Conservation (phyloP, 495 filamentous ascomycete genomes). For the Cetradonia linearis region DNA sequence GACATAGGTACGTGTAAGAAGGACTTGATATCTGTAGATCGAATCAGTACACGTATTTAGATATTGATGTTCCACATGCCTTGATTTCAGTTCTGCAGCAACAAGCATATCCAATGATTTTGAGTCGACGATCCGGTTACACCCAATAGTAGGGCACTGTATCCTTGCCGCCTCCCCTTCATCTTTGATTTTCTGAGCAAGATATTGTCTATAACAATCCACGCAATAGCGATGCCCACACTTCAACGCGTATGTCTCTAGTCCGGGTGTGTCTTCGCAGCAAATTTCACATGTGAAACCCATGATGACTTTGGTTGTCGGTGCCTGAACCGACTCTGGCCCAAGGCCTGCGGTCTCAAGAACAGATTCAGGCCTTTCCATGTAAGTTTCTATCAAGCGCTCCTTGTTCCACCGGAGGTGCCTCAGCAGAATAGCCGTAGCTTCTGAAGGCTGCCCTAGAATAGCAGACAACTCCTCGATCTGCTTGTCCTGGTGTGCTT, state of each 20-base stretch:
- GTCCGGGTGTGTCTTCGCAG: constrained; percentile 70
- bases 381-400: constrained; percentile 83
- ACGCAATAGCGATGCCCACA: constrained; percentile 95
- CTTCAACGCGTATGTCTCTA: constrained; percentile 90
- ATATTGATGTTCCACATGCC: constrained; percentile 33
- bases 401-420: constrained; percentile 94
- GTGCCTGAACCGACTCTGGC: constrained; percentile 47
- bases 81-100: constrained; percentile 55
- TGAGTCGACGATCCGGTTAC: constrained; percentile 83
- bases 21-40: constrained; percentile 57
- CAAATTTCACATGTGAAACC: constrained; percentile 92
- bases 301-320: constrained; percentile 55
- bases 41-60: neutral
- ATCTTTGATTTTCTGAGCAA: constrained; percentile 81
- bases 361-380: constrained; percentile 68
- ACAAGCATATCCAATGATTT: constrained; percentile 79
- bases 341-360: constrained; percentile 82
- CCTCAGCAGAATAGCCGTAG: constrained; percentile 77
- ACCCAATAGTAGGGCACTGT: constrained; percentile 79
- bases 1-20: constrained; percentile 89
- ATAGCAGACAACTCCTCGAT: constrained; percentile 83
- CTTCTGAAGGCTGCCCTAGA: constrained; percentile 74
- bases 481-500: constrained; percentile 69
- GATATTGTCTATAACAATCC: constrained; percentile 84
- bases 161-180: constrained; percentile 94